Conservation (phyloP, 106 monocot genomes). For the Acanthochlamys bracteata region DNA sequence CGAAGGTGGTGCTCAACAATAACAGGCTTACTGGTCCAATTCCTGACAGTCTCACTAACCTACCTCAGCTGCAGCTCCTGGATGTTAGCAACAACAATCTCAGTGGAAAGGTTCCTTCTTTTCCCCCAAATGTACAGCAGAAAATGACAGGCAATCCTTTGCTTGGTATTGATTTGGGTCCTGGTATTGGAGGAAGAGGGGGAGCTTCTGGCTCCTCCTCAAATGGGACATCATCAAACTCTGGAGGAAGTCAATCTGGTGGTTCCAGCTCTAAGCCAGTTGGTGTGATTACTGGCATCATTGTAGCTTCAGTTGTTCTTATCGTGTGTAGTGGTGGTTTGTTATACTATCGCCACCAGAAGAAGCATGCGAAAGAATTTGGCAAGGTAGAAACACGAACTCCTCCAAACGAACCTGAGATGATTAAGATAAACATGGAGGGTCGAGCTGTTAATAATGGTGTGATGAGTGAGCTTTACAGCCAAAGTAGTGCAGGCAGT, state of each 20-base stretch:
- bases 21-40: constrained; percentile 59
- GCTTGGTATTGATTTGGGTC: constrained; percentile 20
- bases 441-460: constrained; percentile 12
- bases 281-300: constrained; percentile 18
- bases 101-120: constrained; percentile 43
- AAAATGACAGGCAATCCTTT: constrained; percentile 38
- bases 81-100: constrained; percentile 65
- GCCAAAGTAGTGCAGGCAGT: constrained; percentile 26
- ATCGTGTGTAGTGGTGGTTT: constrained; percentile 14
- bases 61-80: constrained; percentile 36
- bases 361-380: constrained; percentile 24
- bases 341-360: constrained; percentile 19
- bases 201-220: neutral
- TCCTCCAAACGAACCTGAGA: constrained; percentile 25
- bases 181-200: neutral
- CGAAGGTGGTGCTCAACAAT: constrained; percentile 35
- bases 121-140: constrained; percentile 28
- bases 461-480: constrained; percentile 23
- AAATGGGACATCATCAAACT: constrained; percentile 6
- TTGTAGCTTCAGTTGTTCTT: constrained; percentile 25
- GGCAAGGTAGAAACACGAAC: constrained; percentile 23
- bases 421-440: constrained; percentile 27
- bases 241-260: constrained; percentile 1
- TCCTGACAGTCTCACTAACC: constrained; percentile 32
- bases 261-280: constrained; percentile 11